Percentiles rank a stretch among this genome's conserved stretches.
phyloP scores from a whole-genome alignment of 495 filamentous ascomycete genomes.

The Hypoxylon rickii region DNA sequence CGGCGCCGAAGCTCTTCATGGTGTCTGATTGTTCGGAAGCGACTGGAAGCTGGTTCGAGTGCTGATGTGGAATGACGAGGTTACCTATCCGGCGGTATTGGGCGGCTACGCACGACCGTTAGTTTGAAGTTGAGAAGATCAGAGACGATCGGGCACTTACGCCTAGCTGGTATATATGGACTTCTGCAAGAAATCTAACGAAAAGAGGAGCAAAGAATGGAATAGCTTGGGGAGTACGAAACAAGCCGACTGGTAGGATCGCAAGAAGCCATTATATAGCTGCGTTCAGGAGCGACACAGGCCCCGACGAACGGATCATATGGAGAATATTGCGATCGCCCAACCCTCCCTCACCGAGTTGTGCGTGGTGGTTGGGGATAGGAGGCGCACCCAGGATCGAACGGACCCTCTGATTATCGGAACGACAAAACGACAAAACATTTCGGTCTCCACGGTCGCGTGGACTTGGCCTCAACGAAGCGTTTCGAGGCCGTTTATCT shows the following conservation, averaged over 20 bases:
- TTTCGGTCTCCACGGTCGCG: slow-evolving; percentile 4
- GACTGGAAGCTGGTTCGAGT: slow-evolving; percentile 5
- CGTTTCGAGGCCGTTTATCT: slow-evolving; percentile 24
- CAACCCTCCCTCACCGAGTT: slow-evolving; percentile 6
- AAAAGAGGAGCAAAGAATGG: slow-evolving; percentile 10
- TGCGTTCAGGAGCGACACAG: neutral
- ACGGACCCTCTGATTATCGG: slow-evolving; percentile 16
- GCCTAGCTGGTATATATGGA: slow-evolving; percentile 1
- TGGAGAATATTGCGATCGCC: slow-evolving; percentile 28
- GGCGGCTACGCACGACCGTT: neutral
- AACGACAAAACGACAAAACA: slow-evolving; percentile 2
- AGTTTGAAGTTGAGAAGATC: neutral
- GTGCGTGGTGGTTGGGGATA: slow-evolving; percentile 8
- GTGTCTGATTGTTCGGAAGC: slow-evolving; percentile 12
- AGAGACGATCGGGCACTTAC: neutral
- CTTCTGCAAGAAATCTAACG: neutral
- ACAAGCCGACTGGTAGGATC: neutral
- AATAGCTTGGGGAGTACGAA: neutral
- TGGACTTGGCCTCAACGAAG: slow-evolving; percentile 27
- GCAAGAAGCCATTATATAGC: slow-evolving; percentile 15
- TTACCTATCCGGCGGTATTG: slow-evolving; percentile 8
- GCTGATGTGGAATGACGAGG: neutral
- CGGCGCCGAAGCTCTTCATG: slow-evolving; percentile 24
- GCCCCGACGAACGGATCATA: neutral
- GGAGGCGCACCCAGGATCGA: slow-evolving; percentile 6